These are phyloP conservation scores for Parietichytrium sp. DNA, from an alignment of 108 stramenopile genomes.

Conservation along the genomic window DNA sequence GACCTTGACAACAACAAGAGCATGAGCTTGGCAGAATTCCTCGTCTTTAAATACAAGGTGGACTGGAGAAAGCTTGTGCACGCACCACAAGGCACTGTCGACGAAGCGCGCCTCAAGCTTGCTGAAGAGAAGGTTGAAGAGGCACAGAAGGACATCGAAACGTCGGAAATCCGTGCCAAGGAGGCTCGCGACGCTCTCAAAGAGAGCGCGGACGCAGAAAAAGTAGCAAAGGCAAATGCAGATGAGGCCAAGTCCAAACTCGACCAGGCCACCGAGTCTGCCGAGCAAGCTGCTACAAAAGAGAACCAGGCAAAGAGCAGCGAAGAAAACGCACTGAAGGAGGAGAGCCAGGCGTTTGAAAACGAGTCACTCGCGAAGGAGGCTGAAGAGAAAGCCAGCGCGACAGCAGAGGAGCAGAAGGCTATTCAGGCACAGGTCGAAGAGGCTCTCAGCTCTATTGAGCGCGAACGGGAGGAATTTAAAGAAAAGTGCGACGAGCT, in stretches of 20 bases:
- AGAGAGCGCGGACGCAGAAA: background rate
- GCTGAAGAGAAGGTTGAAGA: slow-evolving; percentile 22
- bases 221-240: background rate
- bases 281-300: background rate
- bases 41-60: background rate
- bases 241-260: slow-evolving; percentile 3
- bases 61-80: slow-evolving; percentile 31
- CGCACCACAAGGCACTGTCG: slow-evolving; percentile 20
- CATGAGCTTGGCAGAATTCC: background rate
- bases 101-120: background rate
- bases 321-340: background rate
- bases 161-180: background rate
- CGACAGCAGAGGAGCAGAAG: slow-evolving; percentile 34
- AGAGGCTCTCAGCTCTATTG: slow-evolving; percentile 1
- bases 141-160: slow-evolving; percentile 5
- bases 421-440: slow-evolving; percentile 32
- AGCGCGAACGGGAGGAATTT: background rate
- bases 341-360: background rate
- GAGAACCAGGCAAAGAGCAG: background rate
- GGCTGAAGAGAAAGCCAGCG: background rate
- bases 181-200: background rate
- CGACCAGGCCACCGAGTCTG: background rate
- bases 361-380: background rate
- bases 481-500: background rate
- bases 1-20: slow-evolving; percentile 32